Evolutionary conservation across 1,284 basidiomycete genomes (phyloP).

Genomic region (Leccinum ponderosum): DNA sequence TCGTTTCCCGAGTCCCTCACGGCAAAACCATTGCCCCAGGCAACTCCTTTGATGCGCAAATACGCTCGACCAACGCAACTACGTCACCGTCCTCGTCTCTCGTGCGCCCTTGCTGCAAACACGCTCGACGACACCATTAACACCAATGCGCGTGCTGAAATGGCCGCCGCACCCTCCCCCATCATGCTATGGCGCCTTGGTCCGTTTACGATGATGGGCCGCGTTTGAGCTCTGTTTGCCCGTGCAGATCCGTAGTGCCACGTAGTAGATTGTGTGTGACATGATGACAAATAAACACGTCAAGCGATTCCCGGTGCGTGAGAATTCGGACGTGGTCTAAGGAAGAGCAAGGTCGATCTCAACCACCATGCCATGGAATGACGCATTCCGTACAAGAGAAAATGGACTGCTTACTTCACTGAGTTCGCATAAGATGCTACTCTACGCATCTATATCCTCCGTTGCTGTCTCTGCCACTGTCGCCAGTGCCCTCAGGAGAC

Average conservation of each 20-base stretch:
- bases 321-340: background rate
- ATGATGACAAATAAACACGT: no score
- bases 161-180: no score
- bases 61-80: background rate
- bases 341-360: background rate
- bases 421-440: slow-evolving; percentile 61
- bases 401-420: slow-evolving; percentile 48
- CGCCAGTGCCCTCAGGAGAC: slow-evolving; percentile 75
- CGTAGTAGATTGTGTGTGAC: no score
- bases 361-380: slow-evolving; percentile 31
- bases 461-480: slow-evolving; percentile 73
- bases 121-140: background rate
- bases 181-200: no score
- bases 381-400: slow-evolving; percentile 41
- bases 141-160: background rate
- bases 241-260: no score
- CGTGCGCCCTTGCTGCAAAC: background rate
- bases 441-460: slow-evolving; percentile 72
- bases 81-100: background rate
- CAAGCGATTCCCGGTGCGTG: background rate
- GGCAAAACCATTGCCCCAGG: background rate
- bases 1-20: no score
- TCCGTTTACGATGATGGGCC: background rate
- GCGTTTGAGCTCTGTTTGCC: background rate
- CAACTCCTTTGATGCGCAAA: background rate